Percentiles rank a stretch among this genome's conserved stretches.
phyloP scores from a whole-genome alignment of 257 asterid species.

The Misopates orontium region DNA sequence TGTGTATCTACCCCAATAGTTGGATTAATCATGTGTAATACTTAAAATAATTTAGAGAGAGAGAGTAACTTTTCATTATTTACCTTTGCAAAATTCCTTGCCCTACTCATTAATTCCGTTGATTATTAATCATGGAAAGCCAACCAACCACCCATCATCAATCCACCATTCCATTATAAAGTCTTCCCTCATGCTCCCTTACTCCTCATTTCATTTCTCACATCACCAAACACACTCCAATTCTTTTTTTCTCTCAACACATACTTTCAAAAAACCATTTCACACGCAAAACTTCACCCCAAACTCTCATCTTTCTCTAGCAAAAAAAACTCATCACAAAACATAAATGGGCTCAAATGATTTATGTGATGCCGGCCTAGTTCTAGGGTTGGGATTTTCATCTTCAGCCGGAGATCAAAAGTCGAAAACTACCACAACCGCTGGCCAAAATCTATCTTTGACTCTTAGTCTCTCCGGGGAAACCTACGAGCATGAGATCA shows the following conservation, averaged over 20 bases:
- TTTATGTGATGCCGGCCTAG: conserved; percentile 47
- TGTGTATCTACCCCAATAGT: no score
- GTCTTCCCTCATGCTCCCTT: conserved; percentile 26
- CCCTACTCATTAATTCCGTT: conserved; percentile 38
- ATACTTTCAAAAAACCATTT: conserved; percentile 7
- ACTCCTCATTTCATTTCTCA: conserved; percentile 26
- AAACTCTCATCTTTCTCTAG: neutral
- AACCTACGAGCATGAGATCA: no score
- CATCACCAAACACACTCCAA: conserved; percentile 4
- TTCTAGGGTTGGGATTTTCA: conserved; percentile 47
- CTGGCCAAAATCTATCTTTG: conserved; percentile 34
- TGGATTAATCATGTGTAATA: no score
- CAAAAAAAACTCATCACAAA: neutral
- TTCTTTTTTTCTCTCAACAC: conserved; percentile 6
- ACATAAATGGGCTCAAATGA: conserved; percentile 50
- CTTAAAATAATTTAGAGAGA: no score
- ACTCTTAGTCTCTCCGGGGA: conserved; percentile 53
- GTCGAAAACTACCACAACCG: conserved; percentile 21
- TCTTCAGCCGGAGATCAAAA: conserved; percentile 10
- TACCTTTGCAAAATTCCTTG: conserved; percentile 20
- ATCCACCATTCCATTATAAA: conserved; percentile 26
- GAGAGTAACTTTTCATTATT: no score
- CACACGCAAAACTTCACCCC: no score
- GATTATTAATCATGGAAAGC: conserved; percentile 34
- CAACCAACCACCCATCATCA: conserved; percentile 33